A percentile compares a stretch with the other conserved stretches of the same genome.
phyloP scores from a whole-genome alignment of 2,329 filamentous ascomycete genomes.

The Xylaria polymorpha region DNA sequence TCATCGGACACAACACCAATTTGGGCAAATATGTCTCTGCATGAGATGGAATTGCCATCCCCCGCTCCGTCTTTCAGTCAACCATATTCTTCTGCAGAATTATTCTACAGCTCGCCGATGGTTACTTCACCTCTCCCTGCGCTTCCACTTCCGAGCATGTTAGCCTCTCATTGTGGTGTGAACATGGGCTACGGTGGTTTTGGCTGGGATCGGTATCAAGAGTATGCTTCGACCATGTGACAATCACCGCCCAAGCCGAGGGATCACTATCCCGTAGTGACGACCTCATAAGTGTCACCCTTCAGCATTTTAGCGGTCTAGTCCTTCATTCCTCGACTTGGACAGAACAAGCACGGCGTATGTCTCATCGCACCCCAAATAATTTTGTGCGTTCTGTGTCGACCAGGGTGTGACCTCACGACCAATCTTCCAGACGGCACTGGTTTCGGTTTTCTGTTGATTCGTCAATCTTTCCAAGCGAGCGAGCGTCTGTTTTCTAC shows the following conservation, averaged over 20 bases:
- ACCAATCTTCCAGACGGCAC: constrained; percentile 45
- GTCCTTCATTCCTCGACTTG: constrained; percentile 41
- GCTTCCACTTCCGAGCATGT: constrained; percentile 86
- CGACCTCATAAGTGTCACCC: constrained; percentile 53
- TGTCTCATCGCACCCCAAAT: constrained; percentile 43
- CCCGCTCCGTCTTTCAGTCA: constrained; percentile 84
- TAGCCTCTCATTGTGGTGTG: constrained; percentile 86
- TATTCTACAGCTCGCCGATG: constrained; percentile 84
- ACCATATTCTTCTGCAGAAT: constrained; percentile 76
- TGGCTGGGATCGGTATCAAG: constrained; percentile 87
- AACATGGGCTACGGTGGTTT: constrained; percentile 81
- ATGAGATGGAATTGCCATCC: constrained; percentile 79
- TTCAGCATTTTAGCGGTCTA: constrained; percentile 44
- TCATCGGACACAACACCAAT: constrained; percentile 78
- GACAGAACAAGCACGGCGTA: constrained; percentile 43
- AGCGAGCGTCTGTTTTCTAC: constrained; percentile 54
- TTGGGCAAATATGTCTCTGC: constrained; percentile 83
- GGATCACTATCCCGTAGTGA: constrained; percentile 61
- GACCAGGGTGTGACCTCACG: constrained; percentile 48
- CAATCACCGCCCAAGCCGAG: constrained; percentile 65
- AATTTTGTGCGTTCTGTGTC: constrained; percentile 52
- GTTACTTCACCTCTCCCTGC: constrained; percentile 78
- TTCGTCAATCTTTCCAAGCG: constrained; percentile 49
- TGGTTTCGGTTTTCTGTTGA: constrained; percentile 47
- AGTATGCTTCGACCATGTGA: constrained; percentile 91